Base-by-base conservation (phyloP, 2,329 filamentous ascomycete genomes). In the Fusarium solani-melongenae region DNA sequence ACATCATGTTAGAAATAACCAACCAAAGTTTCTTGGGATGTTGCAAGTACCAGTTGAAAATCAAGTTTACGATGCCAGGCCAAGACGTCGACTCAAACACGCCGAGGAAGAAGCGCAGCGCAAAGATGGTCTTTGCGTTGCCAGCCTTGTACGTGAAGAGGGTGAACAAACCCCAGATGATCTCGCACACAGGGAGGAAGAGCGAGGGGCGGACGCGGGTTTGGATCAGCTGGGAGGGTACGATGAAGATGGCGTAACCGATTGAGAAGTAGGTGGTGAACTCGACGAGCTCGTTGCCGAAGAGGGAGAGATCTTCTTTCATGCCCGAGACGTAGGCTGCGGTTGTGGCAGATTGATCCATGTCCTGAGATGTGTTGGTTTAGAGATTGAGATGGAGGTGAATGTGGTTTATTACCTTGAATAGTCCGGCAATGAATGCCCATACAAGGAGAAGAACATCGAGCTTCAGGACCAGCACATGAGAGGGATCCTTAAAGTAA, bases 401-500 rank as follows among this genome's bases (percentile, higher is more conserved):
- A 14, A 1, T 14, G 38, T 5, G 27, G 6, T 14, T 2, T 14
- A 1, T 22, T 62, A 62, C 70, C 58, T 72, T 70, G 38, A 67
- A 60, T 12, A 58, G 14, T 2, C 75, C 75, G 0, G 75, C 75
- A 10, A 77, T 63, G 9, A 70, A 39, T 0, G 78, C 79, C 76
- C 80, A 80, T 0, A 78, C 67, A 56, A 78, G 67, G 1, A 81
- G 67, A 0, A 81, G 46, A 14, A 74, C 31, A 46, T 81, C 79
- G 3, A 81, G 70, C 57, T 81, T 81, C 10, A 80, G 66, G 0
- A 80, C 69, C 31, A 81, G 33, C 5, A 79, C 76, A 64, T 78
- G 79, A 5, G 70, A 60, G 1, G 79, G 76, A 27, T 81, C 67
- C 22, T 76, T 69, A 12, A 80, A 80, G 51, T 80, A 81, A 0